These are phyloP conservation scores for Coelastrella sp. DNA, from an alignment of 139 green algal species.

Conservation along the genomic window DNA sequence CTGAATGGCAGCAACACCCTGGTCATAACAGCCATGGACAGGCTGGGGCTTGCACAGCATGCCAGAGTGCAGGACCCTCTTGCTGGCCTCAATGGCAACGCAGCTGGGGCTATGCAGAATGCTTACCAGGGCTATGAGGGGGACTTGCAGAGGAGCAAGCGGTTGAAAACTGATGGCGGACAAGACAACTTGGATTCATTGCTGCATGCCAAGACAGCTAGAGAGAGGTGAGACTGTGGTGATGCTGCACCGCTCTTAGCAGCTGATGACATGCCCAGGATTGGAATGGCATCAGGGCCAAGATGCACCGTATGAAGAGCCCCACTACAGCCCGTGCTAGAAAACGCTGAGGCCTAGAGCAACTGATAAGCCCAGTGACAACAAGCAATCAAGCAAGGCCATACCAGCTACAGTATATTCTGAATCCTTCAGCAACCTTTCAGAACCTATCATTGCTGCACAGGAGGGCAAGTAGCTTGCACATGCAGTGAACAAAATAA, in stretches of 20 bases:
- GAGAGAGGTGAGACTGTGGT: conserved; percentile 6
- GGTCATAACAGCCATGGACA: background rate
- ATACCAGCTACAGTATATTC: no score
- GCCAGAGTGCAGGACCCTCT: background rate
- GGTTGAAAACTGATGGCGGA: background rate
- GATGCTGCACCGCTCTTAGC: background rate
- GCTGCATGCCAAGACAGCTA: conserved; percentile 32
- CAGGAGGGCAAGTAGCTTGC: background rate
- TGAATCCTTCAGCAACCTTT: background rate
- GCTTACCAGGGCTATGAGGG: background rate
- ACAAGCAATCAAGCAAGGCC: no score
- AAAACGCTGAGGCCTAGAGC: no score
- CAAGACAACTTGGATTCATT: background rate
- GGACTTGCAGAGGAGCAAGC: background rate
- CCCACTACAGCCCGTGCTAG: no score
- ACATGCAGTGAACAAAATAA: background rate
- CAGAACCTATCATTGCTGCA: background rate
- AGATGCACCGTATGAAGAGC: conserved; percentile 35
- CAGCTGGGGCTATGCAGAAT: conserved; percentile 19
- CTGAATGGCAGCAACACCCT: conserved; percentile 24
- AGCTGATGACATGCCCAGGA: background rate
- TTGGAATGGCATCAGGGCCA: background rate
- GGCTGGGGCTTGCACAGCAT: background rate
- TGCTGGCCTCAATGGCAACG: background rate
- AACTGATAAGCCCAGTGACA: no score